Percentiles rank a stretch among this genome's conserved stretches.
phyloP scores from a whole-genome alignment of 140 eudicot genomes.

The Anethum foeniculum region DNA sequence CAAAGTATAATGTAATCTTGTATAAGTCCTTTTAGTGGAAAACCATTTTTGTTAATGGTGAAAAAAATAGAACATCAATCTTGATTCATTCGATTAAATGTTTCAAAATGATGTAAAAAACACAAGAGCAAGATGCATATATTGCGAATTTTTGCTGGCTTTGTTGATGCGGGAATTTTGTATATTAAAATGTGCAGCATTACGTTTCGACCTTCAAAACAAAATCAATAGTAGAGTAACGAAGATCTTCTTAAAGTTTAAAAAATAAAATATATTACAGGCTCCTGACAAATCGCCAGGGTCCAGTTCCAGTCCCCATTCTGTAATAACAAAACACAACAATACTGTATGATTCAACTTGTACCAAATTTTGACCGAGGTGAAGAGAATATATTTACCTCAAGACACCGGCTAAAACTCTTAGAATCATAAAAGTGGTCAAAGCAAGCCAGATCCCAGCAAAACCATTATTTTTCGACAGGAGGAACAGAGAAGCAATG shows the following conservation, averaged over 20 bases:
- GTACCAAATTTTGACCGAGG: background rate
- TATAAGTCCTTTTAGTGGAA: no score
- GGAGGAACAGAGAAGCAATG: conserved; percentile 43
- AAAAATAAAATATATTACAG: background rate
- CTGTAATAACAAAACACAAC: conserved; percentile 1
- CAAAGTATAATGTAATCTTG: no score
- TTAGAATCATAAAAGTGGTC: conserved; percentile 58
- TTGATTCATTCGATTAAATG: background rate
- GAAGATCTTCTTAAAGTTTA: no score
- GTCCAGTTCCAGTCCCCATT: conserved; percentile 21
- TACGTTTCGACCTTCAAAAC: no score
- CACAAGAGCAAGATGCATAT: background rate
- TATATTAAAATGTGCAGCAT: background rate
- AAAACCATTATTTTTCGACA: conserved; percentile 40
- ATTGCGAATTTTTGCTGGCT: background rate
- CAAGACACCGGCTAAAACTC: conserved; percentile 61
- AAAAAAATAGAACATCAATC: background rate
- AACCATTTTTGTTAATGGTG: no score
- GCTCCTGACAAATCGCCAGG: conserved; percentile 14
- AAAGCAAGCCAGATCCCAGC: conserved; percentile 76
- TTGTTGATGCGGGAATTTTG: background rate
- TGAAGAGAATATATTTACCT: conserved; percentile 30
- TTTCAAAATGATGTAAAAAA: background rate
- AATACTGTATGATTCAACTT: no score
- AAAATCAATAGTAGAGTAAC: background rate